Base-by-base conservation (phyloP, 768 basidiomycete genomes). In the Psilocybe tampanensis region DNA sequence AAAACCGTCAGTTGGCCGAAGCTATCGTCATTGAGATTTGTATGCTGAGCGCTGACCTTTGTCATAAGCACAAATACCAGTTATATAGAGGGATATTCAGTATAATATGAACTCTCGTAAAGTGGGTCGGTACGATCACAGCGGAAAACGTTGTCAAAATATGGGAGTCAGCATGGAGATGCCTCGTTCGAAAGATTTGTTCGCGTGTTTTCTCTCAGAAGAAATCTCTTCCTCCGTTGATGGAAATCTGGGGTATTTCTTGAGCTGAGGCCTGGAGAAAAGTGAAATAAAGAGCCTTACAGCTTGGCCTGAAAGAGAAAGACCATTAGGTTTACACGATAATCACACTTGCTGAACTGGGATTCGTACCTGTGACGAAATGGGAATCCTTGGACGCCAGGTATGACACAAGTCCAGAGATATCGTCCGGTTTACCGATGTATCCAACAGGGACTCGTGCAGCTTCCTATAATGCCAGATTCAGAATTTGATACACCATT, bases 361-460 rank as follows among this genome's bases (percentile, higher is more conserved):
- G n/a, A n/a, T 23, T 22, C 54, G 15, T 47, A 60, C 60, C 60
- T 8, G 53, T 55, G 24, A 62, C 32, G 11, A 47, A 52, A 9
- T 45, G 22, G n/a, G 60, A 41, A 15, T 62, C 60, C 34, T 58
- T 55, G 2, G 60, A 62, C 3, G 56, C 60, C 21, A 59, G 26
- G 42, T 49, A 62, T 4, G 60, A 55, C 19, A 58, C 60, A 29
- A 61, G 51, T 2, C 63, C 61, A 19, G 76, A 72, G 9, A 76
- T 52, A 36, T 74, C 68, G 42, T 74, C 67, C 0, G 73, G 69
- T 17, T 67, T 61, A 18, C 65, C 70, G 8, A 63, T 42, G 13
- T 36, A 39, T 1, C 55, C 60, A 13, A 57, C 45, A n/a, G 48
- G 59, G 8, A 39, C 13, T 5, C 41, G 45, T 32, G 22, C 19